Percentiles rank a stretch among this genome's conserved stretches.
Conservation (phyloP, 2,329 filamentous ascomycete genomes). For the Apiospora koreana region DNA sequence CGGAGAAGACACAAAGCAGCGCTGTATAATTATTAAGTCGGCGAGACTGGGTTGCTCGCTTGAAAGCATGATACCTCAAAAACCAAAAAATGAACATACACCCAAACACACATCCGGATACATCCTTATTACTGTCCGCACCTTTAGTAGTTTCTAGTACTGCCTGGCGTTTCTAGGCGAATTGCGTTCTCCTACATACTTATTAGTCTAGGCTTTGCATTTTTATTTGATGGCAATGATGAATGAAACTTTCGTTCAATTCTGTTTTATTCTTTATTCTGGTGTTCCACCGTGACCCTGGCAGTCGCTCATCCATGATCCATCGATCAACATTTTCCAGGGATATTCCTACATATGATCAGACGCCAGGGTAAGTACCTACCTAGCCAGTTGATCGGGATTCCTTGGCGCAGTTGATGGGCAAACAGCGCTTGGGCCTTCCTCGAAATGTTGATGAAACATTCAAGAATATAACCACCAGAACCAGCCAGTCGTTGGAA, state of each 20-base stretch:
- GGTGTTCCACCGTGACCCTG: background rate
- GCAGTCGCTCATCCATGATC: background rate
- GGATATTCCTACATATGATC: background rate
- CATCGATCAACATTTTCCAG: background rate
- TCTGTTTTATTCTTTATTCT: background rate
- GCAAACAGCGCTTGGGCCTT: background rate
- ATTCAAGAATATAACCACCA: background rate
- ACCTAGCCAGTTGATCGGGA: background rate
- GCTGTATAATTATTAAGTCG: conserved; percentile 18
- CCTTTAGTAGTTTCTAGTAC: background rate
- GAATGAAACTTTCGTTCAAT: background rate
- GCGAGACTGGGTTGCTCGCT: conserved; percentile 5
- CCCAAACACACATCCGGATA: background rate
- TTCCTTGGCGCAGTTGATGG: background rate
- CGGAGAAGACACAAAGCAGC: conserved; percentile 15
- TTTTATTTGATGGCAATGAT: background rate
- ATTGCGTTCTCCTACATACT: conserved; percentile 5
- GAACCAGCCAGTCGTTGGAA: background rate
- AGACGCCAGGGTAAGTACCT: background rate
- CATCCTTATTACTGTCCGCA: conserved; percentile 3
- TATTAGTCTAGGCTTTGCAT: background rate
- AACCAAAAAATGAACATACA: conserved; percentile 6
- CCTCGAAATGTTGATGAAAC: background rate
- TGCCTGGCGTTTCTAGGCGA: conserved; percentile 9
- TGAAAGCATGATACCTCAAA: conserved; percentile 12